phyloP scores from a whole-genome alignment of 208 protist genomes.

The Leptomonas seymouri region DNA sequence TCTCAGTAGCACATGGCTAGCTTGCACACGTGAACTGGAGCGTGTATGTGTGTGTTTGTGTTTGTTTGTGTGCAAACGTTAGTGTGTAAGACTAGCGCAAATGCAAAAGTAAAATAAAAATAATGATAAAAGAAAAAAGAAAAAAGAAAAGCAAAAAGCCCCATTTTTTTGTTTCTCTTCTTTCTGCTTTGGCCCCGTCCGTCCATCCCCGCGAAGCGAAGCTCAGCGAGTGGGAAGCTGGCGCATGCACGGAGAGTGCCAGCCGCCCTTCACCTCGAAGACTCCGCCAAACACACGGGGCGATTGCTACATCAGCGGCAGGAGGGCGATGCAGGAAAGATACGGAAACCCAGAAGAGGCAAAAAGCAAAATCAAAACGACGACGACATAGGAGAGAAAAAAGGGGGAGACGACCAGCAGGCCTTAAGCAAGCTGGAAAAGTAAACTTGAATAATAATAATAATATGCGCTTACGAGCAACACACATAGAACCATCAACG shows the following conservation, averaged over 20 bases:
- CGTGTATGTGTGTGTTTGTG: too few species aligned
- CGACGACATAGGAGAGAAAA: too few species aligned
- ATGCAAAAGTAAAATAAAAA: not conserved
- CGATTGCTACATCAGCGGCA: not conserved
- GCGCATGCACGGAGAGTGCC: not conserved
- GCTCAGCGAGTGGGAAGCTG: constrained; percentile 1
- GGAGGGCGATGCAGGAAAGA: not conserved
- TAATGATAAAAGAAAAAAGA: not conserved
- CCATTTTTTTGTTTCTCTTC: too few species aligned
- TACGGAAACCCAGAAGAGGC: not conserved
- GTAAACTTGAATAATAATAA: not conserved
- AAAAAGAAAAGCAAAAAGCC: not conserved
- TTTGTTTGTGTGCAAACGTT: not conserved
- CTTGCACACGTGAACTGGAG: too few species aligned
- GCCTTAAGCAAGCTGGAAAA: not conserved
- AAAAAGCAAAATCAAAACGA: not conserved
- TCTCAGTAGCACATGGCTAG: too few species aligned
- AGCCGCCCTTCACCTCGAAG: not conserved
- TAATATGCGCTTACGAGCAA: not conserved
- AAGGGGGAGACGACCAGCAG: not conserved
- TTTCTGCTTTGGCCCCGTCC: too few species aligned
- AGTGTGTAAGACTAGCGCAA: not conserved
- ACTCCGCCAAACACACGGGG: not conserved
- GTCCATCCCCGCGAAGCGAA: not conserved
- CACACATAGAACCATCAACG: not conserved